Evolutionary conservation across 208 protist species (phyloP).

Genomic region (Leishmania amazonensis): DNA sequence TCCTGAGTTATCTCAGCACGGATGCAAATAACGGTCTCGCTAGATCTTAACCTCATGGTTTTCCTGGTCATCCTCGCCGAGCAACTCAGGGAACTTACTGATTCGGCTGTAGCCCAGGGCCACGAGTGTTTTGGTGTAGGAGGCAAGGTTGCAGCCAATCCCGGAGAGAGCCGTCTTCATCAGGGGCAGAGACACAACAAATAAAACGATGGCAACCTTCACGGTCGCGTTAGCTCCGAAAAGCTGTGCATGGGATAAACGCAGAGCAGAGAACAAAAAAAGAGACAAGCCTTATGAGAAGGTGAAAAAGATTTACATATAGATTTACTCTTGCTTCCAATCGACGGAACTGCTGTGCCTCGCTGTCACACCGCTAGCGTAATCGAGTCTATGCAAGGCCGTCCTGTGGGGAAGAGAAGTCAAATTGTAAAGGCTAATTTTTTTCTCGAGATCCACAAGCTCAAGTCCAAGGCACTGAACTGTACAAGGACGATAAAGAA

Average conservation of each 20-base stretch:
- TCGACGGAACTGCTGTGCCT: neutral
- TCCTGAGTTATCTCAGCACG: conserved; percentile 16
- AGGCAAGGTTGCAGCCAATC: conserved; percentile 39
- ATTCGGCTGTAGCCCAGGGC: conserved; percentile 12
- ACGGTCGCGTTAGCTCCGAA: neutral
- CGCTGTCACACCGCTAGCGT: neutral
- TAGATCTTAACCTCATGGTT: conserved; percentile 20
- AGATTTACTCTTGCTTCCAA: neutral
- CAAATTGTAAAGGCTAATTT: neutral
- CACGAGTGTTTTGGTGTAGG: conserved; percentile 36
- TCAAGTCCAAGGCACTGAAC: neutral
- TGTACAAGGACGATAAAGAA: too few species aligned
- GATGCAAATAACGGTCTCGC: conserved; percentile 12
- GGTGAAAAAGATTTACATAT: neutral
- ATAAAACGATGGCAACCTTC: neutral
- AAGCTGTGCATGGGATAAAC: neutral
- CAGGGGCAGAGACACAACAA: neutral
- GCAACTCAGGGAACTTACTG: neutral
- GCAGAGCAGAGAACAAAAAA: neutral
- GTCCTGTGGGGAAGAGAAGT: neutral
- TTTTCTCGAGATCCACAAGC: neutral
- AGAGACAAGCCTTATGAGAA: neutral
- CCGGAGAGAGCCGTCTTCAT: conserved; percentile 24
- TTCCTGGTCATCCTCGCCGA: conserved; percentile 1
- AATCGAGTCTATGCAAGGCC: too few species aligned